Evolutionary conservation across 2,329 filamentous ascomycete genomes (phyloP).

Genomic region (Arthroderma sp.): DNA sequence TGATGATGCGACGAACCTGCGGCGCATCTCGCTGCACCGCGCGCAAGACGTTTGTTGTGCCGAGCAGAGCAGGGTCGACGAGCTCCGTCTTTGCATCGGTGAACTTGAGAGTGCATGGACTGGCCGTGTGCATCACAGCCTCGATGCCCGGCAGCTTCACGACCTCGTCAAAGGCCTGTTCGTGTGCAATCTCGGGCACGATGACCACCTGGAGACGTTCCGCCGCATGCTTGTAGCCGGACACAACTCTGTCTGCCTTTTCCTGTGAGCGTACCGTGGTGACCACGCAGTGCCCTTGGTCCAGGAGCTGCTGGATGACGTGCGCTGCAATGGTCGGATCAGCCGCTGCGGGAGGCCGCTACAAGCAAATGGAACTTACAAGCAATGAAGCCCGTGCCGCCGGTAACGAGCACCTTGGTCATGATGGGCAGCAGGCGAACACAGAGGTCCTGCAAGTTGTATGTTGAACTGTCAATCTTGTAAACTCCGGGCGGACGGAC

Average conservation of each 20-base stretch:
- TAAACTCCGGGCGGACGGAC: too few species aligned
- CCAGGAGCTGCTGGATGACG: slow-evolving; percentile 14
- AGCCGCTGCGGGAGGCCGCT: neutral
- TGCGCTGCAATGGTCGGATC: slow-evolving; percentile 13
- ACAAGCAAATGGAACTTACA: neutral
- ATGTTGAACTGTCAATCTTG: too few species aligned
- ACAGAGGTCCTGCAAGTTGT: neutral
- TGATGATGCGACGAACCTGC: slow-evolving; percentile 18
- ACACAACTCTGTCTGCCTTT: slow-evolving; percentile 25
- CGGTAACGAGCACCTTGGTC: slow-evolving; percentile 11
- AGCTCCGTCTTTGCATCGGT: slow-evolving; percentile 37
- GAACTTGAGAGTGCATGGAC: slow-evolving; percentile 23
- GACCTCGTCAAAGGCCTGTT: slow-evolving; percentile 27
- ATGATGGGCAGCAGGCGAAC: neutral
- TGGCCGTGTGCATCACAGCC: slow-evolving; percentile 37
- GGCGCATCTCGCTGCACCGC: slow-evolving; percentile 18
- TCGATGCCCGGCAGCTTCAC: slow-evolving; percentile 30
- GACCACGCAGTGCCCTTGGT: slow-evolving; percentile 12
- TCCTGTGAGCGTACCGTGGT: slow-evolving; percentile 9
- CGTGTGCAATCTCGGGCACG: slow-evolving; percentile 33
- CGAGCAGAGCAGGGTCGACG: slow-evolving; percentile 37
- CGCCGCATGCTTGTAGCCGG: slow-evolving; percentile 27
- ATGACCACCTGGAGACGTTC: slow-evolving; percentile 33
- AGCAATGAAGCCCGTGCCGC: slow-evolving; percentile 21
- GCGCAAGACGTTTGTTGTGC: slow-evolving; percentile 33